phyloP scores from a whole-genome alignment of 2,329 filamentous ascomycete genomes.

The Arthrinium puccinioides region DNA sequence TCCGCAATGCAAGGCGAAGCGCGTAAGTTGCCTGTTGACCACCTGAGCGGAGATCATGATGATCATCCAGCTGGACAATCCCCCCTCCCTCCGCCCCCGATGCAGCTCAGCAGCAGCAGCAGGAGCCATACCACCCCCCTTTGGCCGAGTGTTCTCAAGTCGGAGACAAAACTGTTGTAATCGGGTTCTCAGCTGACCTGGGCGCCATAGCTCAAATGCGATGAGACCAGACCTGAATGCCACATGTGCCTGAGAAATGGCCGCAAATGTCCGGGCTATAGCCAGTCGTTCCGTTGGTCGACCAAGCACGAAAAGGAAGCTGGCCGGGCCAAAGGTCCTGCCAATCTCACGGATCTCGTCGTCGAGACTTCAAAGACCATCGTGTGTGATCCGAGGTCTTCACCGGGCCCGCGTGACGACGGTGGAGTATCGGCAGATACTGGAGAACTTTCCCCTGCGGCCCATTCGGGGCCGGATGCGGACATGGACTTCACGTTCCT shows the following conservation, averaged over 20 bases:
- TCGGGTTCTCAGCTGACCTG: no score
- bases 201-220: slow-evolving; percentile 20
- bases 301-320: slow-evolving; percentile 29
- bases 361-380: slow-evolving; percentile 6
- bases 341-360: slow-evolving; percentile 7
- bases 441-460: background rate
- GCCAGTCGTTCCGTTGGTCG: slow-evolving; percentile 30
- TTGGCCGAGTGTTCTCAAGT: no score
- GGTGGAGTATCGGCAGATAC: background rate
- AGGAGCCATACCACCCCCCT: no score
- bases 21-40: slow-evolving; percentile 5
- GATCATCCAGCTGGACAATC: no score
- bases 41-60: no score
- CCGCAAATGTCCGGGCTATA: slow-evolving; percentile 21
- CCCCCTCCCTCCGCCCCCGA: no score
- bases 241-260: slow-evolving; percentile 20
- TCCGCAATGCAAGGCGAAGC: slow-evolving; percentile 23
- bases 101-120: no score
- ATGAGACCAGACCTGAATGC: slow-evolving; percentile 21
- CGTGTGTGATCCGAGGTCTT: background rate
- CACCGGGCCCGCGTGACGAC: background rate
- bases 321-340: slow-evolving; percentile 3
- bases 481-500: background rate
- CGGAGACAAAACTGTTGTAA: no score
- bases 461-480: background rate